Evolutionary conservation across 2,329 filamentous ascomycete species (phyloP), one percentile per base, ranked within the genome.

Genomic region (Diaporthe ilicicola): DNA sequence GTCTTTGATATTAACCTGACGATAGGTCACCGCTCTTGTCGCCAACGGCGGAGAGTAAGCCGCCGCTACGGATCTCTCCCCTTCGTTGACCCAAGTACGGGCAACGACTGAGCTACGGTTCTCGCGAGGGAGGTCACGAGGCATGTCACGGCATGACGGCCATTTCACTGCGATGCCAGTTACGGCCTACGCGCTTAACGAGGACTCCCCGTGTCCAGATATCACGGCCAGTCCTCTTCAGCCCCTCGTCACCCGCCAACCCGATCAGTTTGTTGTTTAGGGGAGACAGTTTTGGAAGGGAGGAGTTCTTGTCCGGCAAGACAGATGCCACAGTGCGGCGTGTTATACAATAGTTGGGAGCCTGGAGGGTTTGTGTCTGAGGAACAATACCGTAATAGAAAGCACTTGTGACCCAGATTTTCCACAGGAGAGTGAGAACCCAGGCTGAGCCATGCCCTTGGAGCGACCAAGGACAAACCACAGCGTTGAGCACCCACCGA

Each of bases 11-110:
- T 70, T 72, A 54, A 72, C 61, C 24, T 54, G 29, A 39, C 61
- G 19, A 54, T 54, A 72, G 70, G 70, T 72, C 70, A 70, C 61
- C 29, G 67, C 65, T 22, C 3, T 69, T 9, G 50, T 69, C 19
- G 70, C 37, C 13, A 39, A 69, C 15, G 39, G 39, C 8, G 55
- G 56, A 19, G 55, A 59, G n/a, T 71, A 53, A 50, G 39, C 59
- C 24, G 6, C 5, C 5, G 8, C 19, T 29, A 42, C n/a, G 24
- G 34, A 59, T 17, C 4, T 48, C 9, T 32, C 6, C 37, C 15
- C 6, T 24, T 48, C 29, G 34, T 51, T 8, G 55, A 48, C 17
- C 24, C 4, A 4, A 44, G 13, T 42, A 65, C 37, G 55, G 34
- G 34, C 19, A 22, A 12, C 56, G 24, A 10, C 34, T n/a, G 17